Conservation (phyloP, 2,329 filamentous ascomycete species). For the Neofusicoccum sp. region DNA sequence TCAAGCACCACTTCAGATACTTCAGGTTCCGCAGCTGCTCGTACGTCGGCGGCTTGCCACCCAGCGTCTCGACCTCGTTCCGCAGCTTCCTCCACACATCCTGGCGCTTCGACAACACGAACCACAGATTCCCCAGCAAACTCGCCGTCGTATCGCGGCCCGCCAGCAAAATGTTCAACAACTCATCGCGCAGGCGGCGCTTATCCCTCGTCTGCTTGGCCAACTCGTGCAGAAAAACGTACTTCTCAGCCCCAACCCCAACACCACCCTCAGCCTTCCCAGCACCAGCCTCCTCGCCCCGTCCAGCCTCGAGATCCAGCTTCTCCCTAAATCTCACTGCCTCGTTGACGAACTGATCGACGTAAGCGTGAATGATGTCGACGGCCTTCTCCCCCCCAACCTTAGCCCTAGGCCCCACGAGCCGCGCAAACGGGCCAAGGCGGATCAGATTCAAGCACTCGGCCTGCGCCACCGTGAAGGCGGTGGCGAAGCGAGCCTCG, state of each 20-base stretch:
- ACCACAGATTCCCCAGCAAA: conserved; percentile 41
- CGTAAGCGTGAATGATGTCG: conserved; percentile 36
- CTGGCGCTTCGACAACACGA: conserved; percentile 40
- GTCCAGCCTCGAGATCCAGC: conserved; percentile 31
- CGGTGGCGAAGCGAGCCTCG: conserved; percentile 41
- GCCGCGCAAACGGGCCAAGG: conserved; percentile 29
- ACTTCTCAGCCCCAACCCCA: conserved; percentile 40
- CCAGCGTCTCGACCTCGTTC: conserved; percentile 30
- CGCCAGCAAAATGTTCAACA: conserved; percentile 47
- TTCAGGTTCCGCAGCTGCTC: conserved; percentile 58
- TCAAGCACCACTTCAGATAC: conserved; percentile 60
- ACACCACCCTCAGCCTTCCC: too few species aligned
- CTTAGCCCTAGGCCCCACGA: neutral
- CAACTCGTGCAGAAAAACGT: conserved; percentile 49
- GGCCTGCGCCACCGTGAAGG: conserved; percentile 44
- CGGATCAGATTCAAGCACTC: conserved; percentile 38
- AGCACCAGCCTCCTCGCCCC: conserved; percentile 18
- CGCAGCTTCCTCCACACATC: conserved; percentile 39
- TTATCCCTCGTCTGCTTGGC: conserved; percentile 47
- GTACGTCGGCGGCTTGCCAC: conserved; percentile 49
- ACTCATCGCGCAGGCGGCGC: conserved; percentile 43
- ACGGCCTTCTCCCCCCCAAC: conserved; percentile 8
- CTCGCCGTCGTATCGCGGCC: conserved; percentile 42
- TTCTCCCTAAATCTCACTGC: conserved; percentile 32
- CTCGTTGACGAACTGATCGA: conserved; percentile 46